Evolutionary conservation across 2,329 filamentous ascomycete species (phyloP).

Genomic region (Paramyrothecium roridum): DNA sequence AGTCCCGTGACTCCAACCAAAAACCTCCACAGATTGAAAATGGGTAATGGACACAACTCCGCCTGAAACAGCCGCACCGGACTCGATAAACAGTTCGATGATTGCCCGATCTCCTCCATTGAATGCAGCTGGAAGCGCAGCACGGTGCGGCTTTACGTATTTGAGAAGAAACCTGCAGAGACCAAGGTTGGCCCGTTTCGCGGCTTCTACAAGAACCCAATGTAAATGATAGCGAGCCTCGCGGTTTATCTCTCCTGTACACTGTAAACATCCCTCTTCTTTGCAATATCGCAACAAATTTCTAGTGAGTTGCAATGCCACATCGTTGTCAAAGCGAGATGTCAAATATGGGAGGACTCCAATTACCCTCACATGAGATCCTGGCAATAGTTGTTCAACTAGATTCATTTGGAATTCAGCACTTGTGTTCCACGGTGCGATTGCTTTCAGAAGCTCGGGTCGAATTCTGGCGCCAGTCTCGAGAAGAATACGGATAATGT

Average conservation of each 20-base stretch:
- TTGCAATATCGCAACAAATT: background rate
- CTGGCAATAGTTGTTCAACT: background rate
- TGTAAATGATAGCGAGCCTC: too few relatives aligned
- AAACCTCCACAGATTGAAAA: background rate
- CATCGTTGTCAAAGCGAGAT: background rate
- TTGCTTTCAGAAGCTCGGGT: background rate
- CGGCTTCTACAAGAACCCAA: background rate
- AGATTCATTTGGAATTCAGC: background rate
- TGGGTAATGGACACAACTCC: background rate
- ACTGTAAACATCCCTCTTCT: background rate
- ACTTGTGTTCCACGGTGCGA: background rate
- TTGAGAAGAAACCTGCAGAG: background rate
- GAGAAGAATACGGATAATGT: background rate
- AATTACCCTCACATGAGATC: background rate
- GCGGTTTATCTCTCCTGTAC: background rate
- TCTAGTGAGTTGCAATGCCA: background rate
- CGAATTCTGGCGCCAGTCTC: background rate
- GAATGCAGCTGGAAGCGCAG: background rate
- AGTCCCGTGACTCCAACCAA: background rate
- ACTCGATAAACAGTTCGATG: background rate
- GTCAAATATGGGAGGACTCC: background rate
- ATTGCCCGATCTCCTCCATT: background rate
- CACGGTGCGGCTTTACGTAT: background rate
- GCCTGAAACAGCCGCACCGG: background rate
- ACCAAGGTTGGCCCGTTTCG: background rate